phyloP scores from a whole-genome alignment of 805 yeast genomes.

The Schwanniomyces occidentalis region DNA sequence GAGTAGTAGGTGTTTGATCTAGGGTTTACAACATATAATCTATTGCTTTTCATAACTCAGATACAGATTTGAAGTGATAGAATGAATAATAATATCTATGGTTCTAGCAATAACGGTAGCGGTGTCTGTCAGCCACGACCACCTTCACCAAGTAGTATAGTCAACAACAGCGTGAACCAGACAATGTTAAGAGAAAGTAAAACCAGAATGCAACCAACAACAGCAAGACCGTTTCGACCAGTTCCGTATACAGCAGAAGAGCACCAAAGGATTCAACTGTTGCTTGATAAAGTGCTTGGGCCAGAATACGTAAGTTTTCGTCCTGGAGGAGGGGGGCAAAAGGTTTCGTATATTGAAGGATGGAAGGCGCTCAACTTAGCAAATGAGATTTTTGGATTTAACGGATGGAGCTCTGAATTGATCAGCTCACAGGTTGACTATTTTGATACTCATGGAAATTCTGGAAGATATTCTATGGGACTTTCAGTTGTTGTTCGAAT shows the following conservation, averaged over 20 bases:
- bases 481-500: constrained; percentile 71
- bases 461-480: constrained; percentile 58
- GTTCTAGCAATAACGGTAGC: too few species aligned
- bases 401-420: constrained; percentile 81
- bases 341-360: constrained; percentile 76
- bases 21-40: too few species aligned
- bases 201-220: constrained; percentile 1
- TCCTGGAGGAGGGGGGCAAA: constrained; percentile 70
- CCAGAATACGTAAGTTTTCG: constrained; percentile 78
- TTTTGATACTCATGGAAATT: constrained; percentile 60
- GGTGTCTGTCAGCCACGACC: too few species aligned
- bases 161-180: too few species aligned
- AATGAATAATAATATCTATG: too few species aligned
- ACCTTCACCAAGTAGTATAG: too few species aligned
- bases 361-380: constrained; percentile 82
- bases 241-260: constrained; percentile 34
- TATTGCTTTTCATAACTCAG: too few species aligned
- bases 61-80: too few species aligned
- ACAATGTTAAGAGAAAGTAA: neutral
- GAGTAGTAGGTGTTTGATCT: too few species aligned
- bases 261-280: constrained; percentile 31
- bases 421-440: constrained; percentile 66
- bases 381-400: constrained; percentile 77
- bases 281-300: constrained; percentile 50
- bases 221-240: constrained; percentile 14